Conservation (phyloP, 257 asterid genomes). For the Scutellaria galericulata region DNA sequence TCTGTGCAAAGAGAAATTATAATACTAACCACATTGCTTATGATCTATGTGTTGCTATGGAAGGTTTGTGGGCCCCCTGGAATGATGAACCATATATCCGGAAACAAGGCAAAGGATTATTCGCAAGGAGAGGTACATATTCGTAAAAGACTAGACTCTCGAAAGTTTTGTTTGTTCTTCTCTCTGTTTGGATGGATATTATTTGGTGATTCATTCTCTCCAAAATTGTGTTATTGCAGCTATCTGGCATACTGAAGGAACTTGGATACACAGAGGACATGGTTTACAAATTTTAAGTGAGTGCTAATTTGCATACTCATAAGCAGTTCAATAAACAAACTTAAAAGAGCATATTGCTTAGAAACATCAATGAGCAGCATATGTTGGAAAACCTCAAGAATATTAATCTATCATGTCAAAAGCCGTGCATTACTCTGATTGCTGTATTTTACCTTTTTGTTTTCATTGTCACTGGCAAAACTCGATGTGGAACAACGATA, state of each 20-base stretch:
- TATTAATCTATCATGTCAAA: background rate
- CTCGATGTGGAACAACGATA: background rate
- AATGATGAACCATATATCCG: conserved; percentile 86
- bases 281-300: conserved; percentile 80
- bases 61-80: conserved; percentile 99
- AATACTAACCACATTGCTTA: conserved; percentile 19
- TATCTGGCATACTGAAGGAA: conserved; percentile 81
- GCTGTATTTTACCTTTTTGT: background rate
- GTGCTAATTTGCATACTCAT: conserved; percentile 24
- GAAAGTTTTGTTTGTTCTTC: background rate
- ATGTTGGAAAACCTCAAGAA: conserved; percentile 19
- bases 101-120: conserved; percentile 80
- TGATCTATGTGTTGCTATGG: conserved; percentile 30
- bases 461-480: background rate
- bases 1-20: background rate
- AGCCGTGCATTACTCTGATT: background rate
- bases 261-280: conserved; percentile 75
- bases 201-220: background rate
- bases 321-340: conserved; percentile 33
- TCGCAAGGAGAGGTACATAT: conserved; percentile 90
- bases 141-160: background rate
- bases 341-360: conserved; percentile 6
- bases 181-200: background rate
- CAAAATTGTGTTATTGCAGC: conserved; percentile 48
- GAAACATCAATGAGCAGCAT: conserved; percentile 8